These are phyloP conservation scores for Aegilops bicornis DNA, from an alignment of 176 grass and related monocot species.

Conservation along the genomic window DNA sequence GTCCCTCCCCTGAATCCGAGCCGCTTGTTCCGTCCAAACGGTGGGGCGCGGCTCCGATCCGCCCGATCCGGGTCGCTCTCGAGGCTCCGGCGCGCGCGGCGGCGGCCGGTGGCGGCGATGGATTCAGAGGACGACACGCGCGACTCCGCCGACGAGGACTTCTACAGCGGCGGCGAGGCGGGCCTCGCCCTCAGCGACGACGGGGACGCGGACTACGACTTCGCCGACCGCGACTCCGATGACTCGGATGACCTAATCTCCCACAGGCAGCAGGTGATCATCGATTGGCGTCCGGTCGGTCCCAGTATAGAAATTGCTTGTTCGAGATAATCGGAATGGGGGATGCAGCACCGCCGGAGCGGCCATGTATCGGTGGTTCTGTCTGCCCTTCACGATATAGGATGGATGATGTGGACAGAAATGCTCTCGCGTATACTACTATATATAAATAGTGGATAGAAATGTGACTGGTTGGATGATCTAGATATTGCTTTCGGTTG, in stretches of 20 bases:
- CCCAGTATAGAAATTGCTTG: neutral
- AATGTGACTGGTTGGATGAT: slow-evolving; percentile 10
- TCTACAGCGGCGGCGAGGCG: slow-evolving; percentile 62
- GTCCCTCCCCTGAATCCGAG: slow-evolving; percentile 3
- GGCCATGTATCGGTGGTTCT: neutral
- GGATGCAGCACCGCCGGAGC: neutral
- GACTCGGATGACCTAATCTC: slow-evolving; percentile 45
- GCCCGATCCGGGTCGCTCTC: slow-evolving; percentile 30
- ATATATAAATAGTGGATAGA: neutral
- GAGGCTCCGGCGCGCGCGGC: slow-evolving; percentile 11
- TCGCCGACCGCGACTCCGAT: slow-evolving; percentile 60
- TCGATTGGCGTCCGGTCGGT: neutral
- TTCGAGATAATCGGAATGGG: neutral
- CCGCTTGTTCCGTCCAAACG: neutral
- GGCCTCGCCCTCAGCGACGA: slow-evolving; percentile 55
- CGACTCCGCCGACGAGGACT: slow-evolving; percentile 53
- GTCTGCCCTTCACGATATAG: neutral
- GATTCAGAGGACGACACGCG: slow-evolving; percentile 72
- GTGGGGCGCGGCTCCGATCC: slow-evolving; percentile 33
- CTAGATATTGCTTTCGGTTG: neutral
- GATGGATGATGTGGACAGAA: neutral
- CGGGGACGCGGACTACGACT: slow-evolving; percentile 64
- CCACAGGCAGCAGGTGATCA: slow-evolving; percentile 61
- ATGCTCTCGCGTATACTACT: neutral
- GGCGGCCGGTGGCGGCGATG: slow-evolving; percentile 32